Conservation (phyloP, 2,329 filamentous ascomycete genomes). For the Ophiocordyceps camponoti-leonardi region DNA sequence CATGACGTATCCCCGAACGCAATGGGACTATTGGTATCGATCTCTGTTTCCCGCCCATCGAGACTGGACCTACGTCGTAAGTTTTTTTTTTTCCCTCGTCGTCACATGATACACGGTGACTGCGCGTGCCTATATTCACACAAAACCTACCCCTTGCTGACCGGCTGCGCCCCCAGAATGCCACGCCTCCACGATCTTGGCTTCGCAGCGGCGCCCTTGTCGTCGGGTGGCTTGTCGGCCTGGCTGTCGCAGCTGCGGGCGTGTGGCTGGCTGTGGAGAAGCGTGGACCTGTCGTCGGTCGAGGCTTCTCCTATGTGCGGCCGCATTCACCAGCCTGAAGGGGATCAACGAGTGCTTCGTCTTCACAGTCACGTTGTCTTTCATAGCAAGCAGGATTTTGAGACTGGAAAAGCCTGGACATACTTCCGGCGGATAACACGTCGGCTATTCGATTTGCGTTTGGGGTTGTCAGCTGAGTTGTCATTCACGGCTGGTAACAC, state of each 20-base stretch:
- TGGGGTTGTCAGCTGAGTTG: no score
- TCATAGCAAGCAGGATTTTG: no score
- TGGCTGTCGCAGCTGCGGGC: background rate
- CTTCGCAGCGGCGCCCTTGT: background rate
- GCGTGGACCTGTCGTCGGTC: background rate
- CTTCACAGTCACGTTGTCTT: background rate
- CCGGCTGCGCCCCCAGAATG: no score
- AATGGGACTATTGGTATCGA: constrained; percentile 17
- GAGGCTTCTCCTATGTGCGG: background rate
- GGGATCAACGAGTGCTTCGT: background rate
- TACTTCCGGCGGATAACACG: no score
- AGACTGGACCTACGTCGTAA: constrained; percentile 16
- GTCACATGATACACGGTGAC: background rate
- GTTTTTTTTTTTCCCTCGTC: constrained; percentile 2
- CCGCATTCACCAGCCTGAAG: background rate
- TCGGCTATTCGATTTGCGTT: no score
- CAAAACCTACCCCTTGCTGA: no score
- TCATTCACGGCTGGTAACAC: no score
- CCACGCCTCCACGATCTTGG: no score
- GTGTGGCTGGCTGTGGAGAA: background rate
- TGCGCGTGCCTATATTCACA: no score
- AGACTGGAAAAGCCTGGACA: no score
- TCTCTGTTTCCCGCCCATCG: constrained; percentile 16
- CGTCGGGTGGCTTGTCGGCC: background rate
- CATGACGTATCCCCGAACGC: constrained; percentile 17